Conservation (phyloP, 2,329 filamentous ascomycete genomes). For the Aciculosporium take region DNA sequence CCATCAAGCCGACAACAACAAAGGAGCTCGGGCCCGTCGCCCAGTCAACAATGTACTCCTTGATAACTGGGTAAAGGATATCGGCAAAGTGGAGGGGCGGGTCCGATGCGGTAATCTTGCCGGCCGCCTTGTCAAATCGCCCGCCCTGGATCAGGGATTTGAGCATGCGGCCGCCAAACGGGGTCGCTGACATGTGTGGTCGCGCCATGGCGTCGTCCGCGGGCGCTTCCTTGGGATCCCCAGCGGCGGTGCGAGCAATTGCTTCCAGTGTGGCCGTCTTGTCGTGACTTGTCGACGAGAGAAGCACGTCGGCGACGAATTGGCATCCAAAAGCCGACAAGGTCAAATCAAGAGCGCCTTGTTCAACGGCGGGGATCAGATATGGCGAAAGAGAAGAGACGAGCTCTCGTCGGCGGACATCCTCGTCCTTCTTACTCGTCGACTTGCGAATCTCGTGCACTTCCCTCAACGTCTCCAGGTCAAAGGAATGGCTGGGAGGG, state of each 20-base stretch:
- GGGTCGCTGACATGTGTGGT: conserved; percentile 44
- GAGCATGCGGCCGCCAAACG: conserved; percentile 65
- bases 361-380: conserved; percentile 58
- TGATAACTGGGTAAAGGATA: conserved; percentile 68
- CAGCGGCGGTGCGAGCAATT: conserved; percentile 47
- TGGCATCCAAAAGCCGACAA: conserved; percentile 74
- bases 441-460: conserved; percentile 63
- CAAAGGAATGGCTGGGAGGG: conserved; percentile 45
- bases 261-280: conserved; percentile 62
- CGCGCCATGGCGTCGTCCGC: conserved; percentile 26
- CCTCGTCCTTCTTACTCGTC: conserved; percentile 87
- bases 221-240: conserved; percentile 32
- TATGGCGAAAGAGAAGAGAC: conserved; percentile 58
- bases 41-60: conserved; percentile 64
- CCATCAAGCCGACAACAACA: conserved; percentile 67
- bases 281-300: conserved; percentile 55
- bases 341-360: conserved; percentile 53
- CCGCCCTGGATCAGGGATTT: conserved; percentile 86
- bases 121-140: conserved; percentile 61
- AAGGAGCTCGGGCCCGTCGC: conserved; percentile 77
- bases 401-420: conserved; percentile 61
- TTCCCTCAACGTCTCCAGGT: conserved; percentile 60
- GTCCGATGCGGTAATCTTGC: conserved; percentile 55
- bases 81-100: conserved; percentile 70
- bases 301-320: conserved; percentile 68